These are phyloP conservation scores for Tillandsia leiboldiana DNA, from an alignment of 176 grass and related monocot species.

Conservation along the genomic window DNA sequence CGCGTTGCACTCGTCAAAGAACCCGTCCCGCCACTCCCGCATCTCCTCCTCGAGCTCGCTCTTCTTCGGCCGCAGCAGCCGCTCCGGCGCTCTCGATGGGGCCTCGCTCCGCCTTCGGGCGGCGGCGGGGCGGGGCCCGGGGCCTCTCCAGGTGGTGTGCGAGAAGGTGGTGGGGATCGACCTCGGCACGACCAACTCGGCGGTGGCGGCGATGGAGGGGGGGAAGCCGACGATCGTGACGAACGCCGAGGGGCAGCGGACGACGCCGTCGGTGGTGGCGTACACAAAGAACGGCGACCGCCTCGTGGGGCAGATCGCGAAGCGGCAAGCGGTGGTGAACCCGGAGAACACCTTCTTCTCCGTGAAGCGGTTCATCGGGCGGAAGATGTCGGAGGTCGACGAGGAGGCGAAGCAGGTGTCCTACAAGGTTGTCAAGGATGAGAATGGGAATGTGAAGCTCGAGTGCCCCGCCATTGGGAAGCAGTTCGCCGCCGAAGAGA, in stretches of 20 bases:
- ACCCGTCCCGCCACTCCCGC: slow-evolving; percentile 27
- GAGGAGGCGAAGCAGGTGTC: slow-evolving; percentile 74
- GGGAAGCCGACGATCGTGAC: slow-evolving; percentile 78
- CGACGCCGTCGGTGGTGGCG: slow-evolving; percentile 71
- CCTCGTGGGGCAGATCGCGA: slow-evolving; percentile 74
- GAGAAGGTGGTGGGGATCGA: slow-evolving; percentile 77
- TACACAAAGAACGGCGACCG: slow-evolving; percentile 67
- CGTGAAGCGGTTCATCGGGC: slow-evolving; percentile 66
- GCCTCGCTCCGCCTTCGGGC: slow-evolving; percentile 11
- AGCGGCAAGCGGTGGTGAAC: slow-evolving; percentile 75
- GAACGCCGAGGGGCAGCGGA: slow-evolving; percentile 72
- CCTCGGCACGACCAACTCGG: slow-evolving; percentile 79
- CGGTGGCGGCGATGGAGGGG: slow-evolving; percentile 68
- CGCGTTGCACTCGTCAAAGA: slow-evolving; percentile 12
- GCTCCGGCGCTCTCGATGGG: slow-evolving; percentile 3
- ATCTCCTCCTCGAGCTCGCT: slow-evolving; percentile 23
- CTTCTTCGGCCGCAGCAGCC: slow-evolving; percentile 11
- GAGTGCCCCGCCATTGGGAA: slow-evolving; percentile 64
- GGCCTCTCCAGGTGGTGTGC: slow-evolving; percentile 41
- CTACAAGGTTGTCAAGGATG: slow-evolving; percentile 47
- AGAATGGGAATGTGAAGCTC: slow-evolving; percentile 67
- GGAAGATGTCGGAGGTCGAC: slow-evolving; percentile 67
- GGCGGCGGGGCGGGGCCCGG: slow-evolving; percentile 26
- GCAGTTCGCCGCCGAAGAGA: slow-evolving; percentile 59
- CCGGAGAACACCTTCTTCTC: slow-evolving; percentile 82